phyloP scores from a whole-genome alignment of 495 filamentous ascomycete species.

The Niebla homalea region DNA sequence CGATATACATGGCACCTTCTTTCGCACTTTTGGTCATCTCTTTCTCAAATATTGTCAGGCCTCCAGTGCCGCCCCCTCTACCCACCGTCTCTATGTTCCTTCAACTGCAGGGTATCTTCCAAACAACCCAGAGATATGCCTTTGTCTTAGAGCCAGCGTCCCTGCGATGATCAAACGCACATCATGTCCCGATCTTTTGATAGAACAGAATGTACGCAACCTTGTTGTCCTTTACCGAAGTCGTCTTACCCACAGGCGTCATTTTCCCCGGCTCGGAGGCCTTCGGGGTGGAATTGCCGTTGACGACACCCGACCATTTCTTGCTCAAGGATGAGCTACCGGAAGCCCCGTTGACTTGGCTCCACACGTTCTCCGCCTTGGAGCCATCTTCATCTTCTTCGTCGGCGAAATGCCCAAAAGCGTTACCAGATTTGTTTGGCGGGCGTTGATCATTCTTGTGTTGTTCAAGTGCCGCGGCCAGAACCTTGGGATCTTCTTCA shows the following conservation, averaged over 20 bases:
- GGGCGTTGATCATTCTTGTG: constrained; percentile 45
- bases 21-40: no score
- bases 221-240: constrained; percentile 78
- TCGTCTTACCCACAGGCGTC: constrained; percentile 44
- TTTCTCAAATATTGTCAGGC: no score
- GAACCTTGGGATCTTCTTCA: constrained; percentile 61
- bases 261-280: constrained; percentile 40
- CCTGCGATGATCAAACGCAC: no score
- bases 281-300: constrained; percentile 44
- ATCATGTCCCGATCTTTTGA: constrained; percentile 43
- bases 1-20: no score
- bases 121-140: no score
- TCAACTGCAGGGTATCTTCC: no score
- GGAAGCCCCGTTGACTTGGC: constrained; percentile 58
- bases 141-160: no score
- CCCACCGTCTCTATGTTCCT: no score
- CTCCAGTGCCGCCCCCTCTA: no score
- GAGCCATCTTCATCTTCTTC: constrained; percentile 43
- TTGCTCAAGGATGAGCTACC: constrained; percentile 22
- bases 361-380: constrained; percentile 63
- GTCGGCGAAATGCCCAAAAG: constrained; percentile 57
- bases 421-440: constrained; percentile 32
- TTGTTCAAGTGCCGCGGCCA: constrained; percentile 50
- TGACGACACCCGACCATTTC: constrained; percentile 53
- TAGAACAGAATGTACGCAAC: constrained; percentile 96